phyloP scores from a whole-genome alignment of 129 eudicot genomes.

The sunflower (Helianthus annuus) region HanXRQr2.0-SUNRISE NC_035442.2:40529385-40529884 shows the following conservation, averaged over 20 bases:
- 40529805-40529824: neutral
- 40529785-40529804: neutral
- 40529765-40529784: constrained; percentile 82
- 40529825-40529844: too few species aligned
- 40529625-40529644: constrained; percentile 12
- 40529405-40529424: constrained; percentile 15
- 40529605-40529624: constrained; percentile 15
- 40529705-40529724: constrained; percentile 92
- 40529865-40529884: too few species aligned
- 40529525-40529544: constrained; percentile 40
- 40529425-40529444: constrained; percentile 30
- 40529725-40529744: constrained; percentile 94
- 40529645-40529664: constrained; percentile 71
- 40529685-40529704: constrained; percentile 97
- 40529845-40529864: too few species aligned
- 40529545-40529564: constrained; percentile 36
- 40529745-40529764: constrained; percentile 95
- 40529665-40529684: constrained; percentile 93
- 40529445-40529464: constrained; percentile 51
- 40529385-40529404: neutral
- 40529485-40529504: constrained; percentile 48
- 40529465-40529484: neutral
- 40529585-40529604: constrained; percentile 30
- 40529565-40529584: constrained; percentile 30
- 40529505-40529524: constrained; percentile 41